Base-by-base conservation (phyloP, 2,329 filamentous ascomycete species). In the Alternaria rosae region DNA sequence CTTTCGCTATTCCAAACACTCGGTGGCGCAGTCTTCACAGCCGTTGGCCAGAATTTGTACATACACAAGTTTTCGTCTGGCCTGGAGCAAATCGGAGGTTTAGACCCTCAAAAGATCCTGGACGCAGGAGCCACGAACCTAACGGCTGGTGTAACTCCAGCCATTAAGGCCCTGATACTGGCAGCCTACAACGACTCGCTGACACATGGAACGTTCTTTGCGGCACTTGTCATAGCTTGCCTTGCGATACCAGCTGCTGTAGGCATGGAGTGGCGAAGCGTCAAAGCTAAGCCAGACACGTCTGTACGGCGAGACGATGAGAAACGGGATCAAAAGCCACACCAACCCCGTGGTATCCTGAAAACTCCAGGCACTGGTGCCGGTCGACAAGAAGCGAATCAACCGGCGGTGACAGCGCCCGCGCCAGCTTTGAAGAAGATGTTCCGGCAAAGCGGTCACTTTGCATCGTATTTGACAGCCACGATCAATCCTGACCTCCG, bases 201-300 rank as follows among this genome's bases (percentile, higher is more conserved):
- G 6, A 76, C 68, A 25, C 56, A 75, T 17, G 75, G 74, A 1
- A 74, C 85, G 0, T 92, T 90, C 70, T 84, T 86, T 57, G 85
- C 91, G 7, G 84, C 83, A 4, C 78, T 89, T 9, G 84, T 85
- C 6, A 80, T 90, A 70, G 81, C 85, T 1, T 83, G 82, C 26
- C 66, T 89, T 4, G 83, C 82, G 3, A 77, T 90, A 11, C 58
- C 89, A 5, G 88, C 86, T 0, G 82, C 84, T 0, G 62, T 84
- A 1, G 77, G 79, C 1, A 85, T 91, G 77, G 87, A 91, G 76
- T 91, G 88, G 88, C 84, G 82, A 68, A 90, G 83, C 65, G 87
- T 91, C 57, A 91, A 90, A 79, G 85, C 85, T 20, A 65, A 60
- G 6, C 54, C 62, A 38, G 51, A 41, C 8, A 15, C 23, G 10